These are phyloP conservation scores for Setaria italica DNA, from an alignment of 202 grass and related monocot genomes.

Conservation along the genomic window DNA sequence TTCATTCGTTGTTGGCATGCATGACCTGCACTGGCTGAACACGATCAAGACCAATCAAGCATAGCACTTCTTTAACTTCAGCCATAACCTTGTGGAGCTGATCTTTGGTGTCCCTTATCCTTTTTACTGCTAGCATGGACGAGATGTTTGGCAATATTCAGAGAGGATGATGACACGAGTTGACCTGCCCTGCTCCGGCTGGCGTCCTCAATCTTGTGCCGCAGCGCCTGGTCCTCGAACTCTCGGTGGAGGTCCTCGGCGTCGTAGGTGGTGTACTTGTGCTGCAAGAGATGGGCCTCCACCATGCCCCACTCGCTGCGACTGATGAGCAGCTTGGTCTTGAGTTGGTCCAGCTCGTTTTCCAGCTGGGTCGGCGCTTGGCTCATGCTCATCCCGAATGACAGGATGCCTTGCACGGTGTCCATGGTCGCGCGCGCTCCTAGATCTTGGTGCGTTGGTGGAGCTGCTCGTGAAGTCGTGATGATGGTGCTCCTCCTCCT, in stretches of 20 bases:
- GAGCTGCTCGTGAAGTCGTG: too few relatives aligned
- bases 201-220: not conserved
- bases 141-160: not conserved
- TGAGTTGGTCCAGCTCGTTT: too few relatives aligned
- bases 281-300: not conserved
- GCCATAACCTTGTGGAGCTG: not conserved
- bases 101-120: not conserved
- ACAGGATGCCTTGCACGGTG: not conserved
- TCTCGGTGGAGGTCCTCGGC: not conserved
- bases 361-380: not conserved
- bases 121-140: not conserved
- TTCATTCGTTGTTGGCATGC: constrained; percentile 25
- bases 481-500: too few relatives aligned
- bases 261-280: not conserved
- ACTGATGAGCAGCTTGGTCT: too few relatives aligned
- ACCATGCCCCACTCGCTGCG: not conserved
- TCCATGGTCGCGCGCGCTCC: too few relatives aligned
- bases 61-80: not conserved
- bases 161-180: not conserved
- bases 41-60: not conserved
- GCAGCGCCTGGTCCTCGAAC: not conserved
- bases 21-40: not conserved
- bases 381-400: not conserved
- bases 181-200: not conserved
- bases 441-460: too few relatives aligned